Percentiles rank a stretch among this genome's conserved stretches.
phyloP scores from a whole-genome alignment of 169 alveolate species.

The Cryptosporidium felis region DNA sequence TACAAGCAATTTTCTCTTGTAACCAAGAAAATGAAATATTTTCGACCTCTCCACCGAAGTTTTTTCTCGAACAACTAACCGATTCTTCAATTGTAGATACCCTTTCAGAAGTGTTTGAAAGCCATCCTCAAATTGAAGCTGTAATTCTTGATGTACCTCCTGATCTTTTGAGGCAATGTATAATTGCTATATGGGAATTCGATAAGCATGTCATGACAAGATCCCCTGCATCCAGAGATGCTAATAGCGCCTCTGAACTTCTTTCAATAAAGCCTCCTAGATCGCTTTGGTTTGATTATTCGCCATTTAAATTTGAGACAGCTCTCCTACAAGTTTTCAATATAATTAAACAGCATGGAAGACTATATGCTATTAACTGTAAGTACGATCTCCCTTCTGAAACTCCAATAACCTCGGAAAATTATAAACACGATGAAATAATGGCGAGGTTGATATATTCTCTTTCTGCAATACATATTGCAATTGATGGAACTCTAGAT shows the following conservation, averaged over 20 bases:
- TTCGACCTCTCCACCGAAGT: constrained; percentile 14
- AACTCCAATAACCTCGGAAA: not conserved
- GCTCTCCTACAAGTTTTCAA: constrained; percentile 35
- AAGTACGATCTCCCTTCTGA: constrained; percentile 43
- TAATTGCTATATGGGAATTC: constrained; percentile 42
- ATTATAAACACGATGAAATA: constrained; percentile 19
- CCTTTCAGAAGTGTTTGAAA: not conserved
- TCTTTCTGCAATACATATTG: constrained; percentile 52
- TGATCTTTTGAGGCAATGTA: constrained; percentile 1
- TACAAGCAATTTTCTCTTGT: constrained; percentile 1
- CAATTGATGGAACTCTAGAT: constrained; percentile 61
- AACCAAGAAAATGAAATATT: constrained; percentile 36
- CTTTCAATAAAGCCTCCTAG: constrained; percentile 12
- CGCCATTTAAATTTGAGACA: constrained; percentile 62
- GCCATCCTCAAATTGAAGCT: constrained; percentile 38
- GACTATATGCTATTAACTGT: constrained; percentile 32
- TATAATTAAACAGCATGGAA: constrained; percentile 51
- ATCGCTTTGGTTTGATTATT: constrained; percentile 49
- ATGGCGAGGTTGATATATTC: constrained; percentile 30
- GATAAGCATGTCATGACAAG: constrained; percentile 68
- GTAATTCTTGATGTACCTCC: constrained; percentile 54
- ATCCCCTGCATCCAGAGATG: constrained; percentile 44
- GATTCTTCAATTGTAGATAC: not conserved
- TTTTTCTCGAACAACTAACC: constrained; percentile 1
- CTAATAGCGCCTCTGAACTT: constrained; percentile 15